Evolutionary conservation across 495 filamentous ascomycete species (phyloP).

Genomic region (Geopyxis carbonaria): DNA sequence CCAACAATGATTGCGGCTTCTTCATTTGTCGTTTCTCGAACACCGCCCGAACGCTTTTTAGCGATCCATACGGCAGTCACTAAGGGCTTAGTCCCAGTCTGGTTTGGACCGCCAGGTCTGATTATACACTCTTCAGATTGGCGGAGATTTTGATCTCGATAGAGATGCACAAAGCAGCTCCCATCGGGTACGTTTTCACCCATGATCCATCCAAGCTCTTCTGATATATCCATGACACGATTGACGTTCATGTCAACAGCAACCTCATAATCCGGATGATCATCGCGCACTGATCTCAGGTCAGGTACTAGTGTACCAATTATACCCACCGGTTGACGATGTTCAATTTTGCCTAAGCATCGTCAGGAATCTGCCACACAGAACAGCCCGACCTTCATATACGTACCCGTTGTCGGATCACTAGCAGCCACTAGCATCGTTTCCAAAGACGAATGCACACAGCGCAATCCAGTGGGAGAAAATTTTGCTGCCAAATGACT

Average conservation of each 20-base stretch:
- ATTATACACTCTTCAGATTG: conserved; percentile 11
- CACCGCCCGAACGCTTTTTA: conserved; percentile 42
- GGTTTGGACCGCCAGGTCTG: neutral
- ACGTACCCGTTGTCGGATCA: conserved; percentile 22
- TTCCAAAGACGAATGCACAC: conserved; percentile 19
- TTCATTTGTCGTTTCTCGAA: conserved; percentile 55
- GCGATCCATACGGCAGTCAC: conserved; percentile 81
- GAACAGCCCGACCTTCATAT: no score
- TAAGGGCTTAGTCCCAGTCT: conserved; percentile 25
- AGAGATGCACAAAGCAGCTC: conserved; percentile 16
- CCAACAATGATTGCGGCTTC: conserved; percentile 71
- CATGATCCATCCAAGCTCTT: conserved; percentile 23
- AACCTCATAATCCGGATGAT: conserved; percentile 13
- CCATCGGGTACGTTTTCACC: conserved; percentile 24
- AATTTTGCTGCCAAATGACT: conserved; percentile 22
- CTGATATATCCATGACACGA: conserved; percentile 24
- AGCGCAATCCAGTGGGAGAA: conserved; percentile 12
- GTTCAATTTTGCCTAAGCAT: conserved; percentile 3
- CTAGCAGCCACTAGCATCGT: conserved; percentile 15
- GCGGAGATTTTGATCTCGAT: conserved; percentile 1
- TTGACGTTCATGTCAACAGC: conserved; percentile 19
- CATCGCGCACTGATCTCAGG: neutral
- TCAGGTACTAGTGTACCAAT: neutral
- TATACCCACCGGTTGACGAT: neutral
- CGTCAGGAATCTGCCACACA: no score